Evolutionary conservation across 2,329 filamentous ascomycete genomes (phyloP).

Genomic region (Corynespora cassiicola): DNA sequence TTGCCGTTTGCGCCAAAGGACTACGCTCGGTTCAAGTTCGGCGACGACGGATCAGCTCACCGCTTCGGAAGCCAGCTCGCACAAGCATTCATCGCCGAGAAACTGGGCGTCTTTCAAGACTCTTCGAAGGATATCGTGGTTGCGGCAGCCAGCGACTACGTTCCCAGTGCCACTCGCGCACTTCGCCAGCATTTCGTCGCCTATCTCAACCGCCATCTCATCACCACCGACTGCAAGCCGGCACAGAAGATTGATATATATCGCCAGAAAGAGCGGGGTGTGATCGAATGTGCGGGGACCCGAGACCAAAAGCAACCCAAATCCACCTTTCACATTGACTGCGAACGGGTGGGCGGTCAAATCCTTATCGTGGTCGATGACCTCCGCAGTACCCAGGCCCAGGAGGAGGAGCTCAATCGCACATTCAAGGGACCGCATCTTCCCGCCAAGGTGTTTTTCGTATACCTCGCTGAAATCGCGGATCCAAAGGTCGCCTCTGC

Average conservation of each 20-base stretch:
- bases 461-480: constrained; percentile 21
- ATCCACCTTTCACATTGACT: constrained; percentile 23
- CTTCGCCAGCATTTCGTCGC: constrained; percentile 29
- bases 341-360: constrained; percentile 15
- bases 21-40: constrained; percentile 33
- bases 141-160: constrained; percentile 30
- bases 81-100: constrained; percentile 26
- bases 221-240: constrained; percentile 20
- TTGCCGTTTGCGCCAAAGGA: constrained; percentile 28
- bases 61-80: constrained; percentile 31
- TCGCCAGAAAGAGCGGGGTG: constrained; percentile 8
- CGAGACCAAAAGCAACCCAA: constrained; percentile 15
- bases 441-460: constrained; percentile 19
- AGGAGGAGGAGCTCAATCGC: constrained; percentile 16
- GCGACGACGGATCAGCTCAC: constrained; percentile 30
- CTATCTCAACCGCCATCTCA: constrained; percentile 28
- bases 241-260: constrained; percentile 25
- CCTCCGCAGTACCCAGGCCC: constrained; percentile 20
- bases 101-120: constrained; percentile 17
- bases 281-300: constrained; percentile 3
- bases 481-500: constrained; percentile 19
- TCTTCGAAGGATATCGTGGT: constrained; percentile 21
- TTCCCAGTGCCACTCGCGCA: constrained; percentile 27
- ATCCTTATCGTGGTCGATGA: constrained; percentile 23
- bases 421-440: constrained; percentile 17